Evolutionary conservation across 2,329 filamentous ascomycete genomes (phyloP).

Genomic region (Xylaria digitata): DNA sequence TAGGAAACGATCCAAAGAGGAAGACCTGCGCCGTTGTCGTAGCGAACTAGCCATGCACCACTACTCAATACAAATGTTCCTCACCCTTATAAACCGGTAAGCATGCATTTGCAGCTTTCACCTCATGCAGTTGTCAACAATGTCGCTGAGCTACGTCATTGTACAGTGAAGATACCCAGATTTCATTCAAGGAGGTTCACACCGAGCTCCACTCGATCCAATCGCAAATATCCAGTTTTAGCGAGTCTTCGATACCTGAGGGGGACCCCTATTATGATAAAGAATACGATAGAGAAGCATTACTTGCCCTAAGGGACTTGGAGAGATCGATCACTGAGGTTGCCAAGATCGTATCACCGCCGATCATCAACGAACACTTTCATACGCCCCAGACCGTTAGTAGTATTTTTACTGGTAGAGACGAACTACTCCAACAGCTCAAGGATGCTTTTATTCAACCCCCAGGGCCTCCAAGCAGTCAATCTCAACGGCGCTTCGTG

Average conservation of each 20-base stretch:
- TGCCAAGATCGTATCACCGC: neutral
- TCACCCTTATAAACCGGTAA: conserved; percentile 3
- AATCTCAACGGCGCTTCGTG: conserved; percentile 17
- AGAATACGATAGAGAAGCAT: conserved; percentile 3
- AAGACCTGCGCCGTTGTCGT: neutral
- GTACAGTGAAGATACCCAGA: too few species aligned
- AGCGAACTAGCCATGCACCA: neutral
- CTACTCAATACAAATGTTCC: neutral
- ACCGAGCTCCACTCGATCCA: too few species aligned
- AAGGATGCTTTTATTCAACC: conserved; percentile 9
- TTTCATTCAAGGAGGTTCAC: too few species aligned
- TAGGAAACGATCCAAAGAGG: conserved; percentile 5
- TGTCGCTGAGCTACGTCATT: too few species aligned
- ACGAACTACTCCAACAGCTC: conserved; percentile 3
- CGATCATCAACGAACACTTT: conserved; percentile 2
- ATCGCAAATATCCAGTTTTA: too few species aligned
- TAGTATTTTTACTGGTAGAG: conserved; percentile 21
- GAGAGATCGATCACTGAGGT: neutral
- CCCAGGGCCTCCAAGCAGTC: neutral
- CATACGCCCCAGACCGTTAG: conserved; percentile 13
- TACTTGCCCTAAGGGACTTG: neutral
- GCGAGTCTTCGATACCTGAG: too few species aligned
- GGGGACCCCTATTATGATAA: neutral
- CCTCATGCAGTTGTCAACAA: too few species aligned
- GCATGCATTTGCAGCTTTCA: neutral